Evolutionary conservation across 306 rosid species (phyloP), one percentile per base, ranked within the genome.

Genomic region (Sphenostylis stenocarpa): DNA sequence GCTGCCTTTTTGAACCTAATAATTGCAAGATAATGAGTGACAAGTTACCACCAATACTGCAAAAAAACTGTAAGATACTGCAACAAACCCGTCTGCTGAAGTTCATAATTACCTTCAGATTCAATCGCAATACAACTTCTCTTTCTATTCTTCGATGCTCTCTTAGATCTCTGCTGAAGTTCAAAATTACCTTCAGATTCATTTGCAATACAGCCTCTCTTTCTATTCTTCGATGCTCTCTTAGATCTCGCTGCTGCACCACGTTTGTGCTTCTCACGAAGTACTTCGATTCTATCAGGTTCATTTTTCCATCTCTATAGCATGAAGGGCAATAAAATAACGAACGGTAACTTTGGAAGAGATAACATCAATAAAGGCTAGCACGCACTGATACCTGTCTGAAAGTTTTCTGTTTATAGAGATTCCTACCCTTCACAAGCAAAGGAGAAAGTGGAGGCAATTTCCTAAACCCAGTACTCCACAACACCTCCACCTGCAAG

Each of bases 341-440:
- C 34, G 51, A 81, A 58, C 17, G 60, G 16, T 24, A 36, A 28
- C 63, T 19, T n/a, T 15, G 13, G 31, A 68, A 34, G n/a, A 64
- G 29, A 49, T 81, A 36, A 36, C 5, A 26, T 14, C 15, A 1
- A 23, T 7, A 56, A 41, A 9, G 15, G 49, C 64, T 63, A n/a
- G 55, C 19, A 76, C 15, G 2, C 24, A 41, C 67, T 36, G 77
- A 71, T 77, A 89, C 97, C 91, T 81, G 93, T 89, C 93, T 86
- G 84, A 85, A 87, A 26, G 97, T 89, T 85, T 80, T 87, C 86
- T 76, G 72, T 79, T 77, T 90, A 74, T 93, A 93, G 73, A 93
- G 97, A 76, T 93, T 93, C 13, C 94, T 91, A 14, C 96, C 97
- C 90, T 90, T 93, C 33, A 93, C 89, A 73, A 93, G 96, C 81